phyloP scores from a whole-genome alignment of 306 rosid genomes.

The Quercus robur region DNA sequence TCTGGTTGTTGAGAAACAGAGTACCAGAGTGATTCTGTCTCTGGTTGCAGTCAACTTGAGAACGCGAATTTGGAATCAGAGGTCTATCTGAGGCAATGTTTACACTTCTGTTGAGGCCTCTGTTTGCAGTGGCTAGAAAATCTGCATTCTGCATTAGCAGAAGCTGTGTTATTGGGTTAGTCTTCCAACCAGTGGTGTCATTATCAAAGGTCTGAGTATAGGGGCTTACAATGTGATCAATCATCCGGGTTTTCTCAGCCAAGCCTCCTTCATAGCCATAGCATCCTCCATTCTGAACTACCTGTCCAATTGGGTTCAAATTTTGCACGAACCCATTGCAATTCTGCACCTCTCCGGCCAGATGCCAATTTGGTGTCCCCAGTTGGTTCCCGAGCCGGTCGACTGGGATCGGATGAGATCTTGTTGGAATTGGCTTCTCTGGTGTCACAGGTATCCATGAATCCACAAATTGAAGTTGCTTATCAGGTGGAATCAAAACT shows the following conservation, averaged over 20 bases:
- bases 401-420: slow-evolving; percentile 19
- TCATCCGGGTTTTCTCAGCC: slow-evolving; percentile 10
- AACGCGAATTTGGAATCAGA: slow-evolving; percentile 28
- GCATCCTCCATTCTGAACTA: slow-evolving; percentile 17
- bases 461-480: slow-evolving; percentile 24
- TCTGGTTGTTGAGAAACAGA: slow-evolving; percentile 13
- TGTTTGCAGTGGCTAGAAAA: slow-evolving; percentile 23
- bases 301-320: slow-evolving; percentile 24
- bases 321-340: slow-evolving; percentile 27
- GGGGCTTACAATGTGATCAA: slow-evolving; percentile 29
- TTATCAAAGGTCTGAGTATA: slow-evolving; percentile 20
- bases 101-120: slow-evolving; percentile 17
- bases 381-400: slow-evolving; percentile 27
- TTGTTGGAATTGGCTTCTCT: slow-evolving; percentile 32
- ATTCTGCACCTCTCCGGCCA: slow-evolving; percentile 20
- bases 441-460: slow-evolving; percentile 57
- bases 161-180: slow-evolving; percentile 23
- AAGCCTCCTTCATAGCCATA: slow-evolving; percentile 19
- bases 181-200: slow-evolving; percentile 31
- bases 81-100: slow-evolving; percentile 43
- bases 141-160: slow-evolving; percentile 29
- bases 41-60: slow-evolving; percentile 17
- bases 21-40: slow-evolving; percentile 20
- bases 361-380: slow-evolving; percentile 25
- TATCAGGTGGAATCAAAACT: slow-evolving; percentile 25